Base-by-base conservation (phyloP, 2,329 filamentous ascomycete species). In the Cytospora schulzeri region DNA sequence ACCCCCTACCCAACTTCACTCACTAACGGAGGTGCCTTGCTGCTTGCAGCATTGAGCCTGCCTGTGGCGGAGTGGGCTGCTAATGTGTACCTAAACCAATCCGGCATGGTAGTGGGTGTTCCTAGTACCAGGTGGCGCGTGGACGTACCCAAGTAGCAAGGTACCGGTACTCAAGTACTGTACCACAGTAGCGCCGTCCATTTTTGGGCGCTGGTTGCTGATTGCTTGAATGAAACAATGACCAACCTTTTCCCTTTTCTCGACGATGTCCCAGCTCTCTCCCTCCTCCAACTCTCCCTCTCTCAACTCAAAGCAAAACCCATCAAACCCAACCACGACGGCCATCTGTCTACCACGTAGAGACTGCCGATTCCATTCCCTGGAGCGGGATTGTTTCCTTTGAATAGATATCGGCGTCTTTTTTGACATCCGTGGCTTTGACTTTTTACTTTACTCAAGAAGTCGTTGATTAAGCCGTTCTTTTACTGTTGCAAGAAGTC, bases 281-380 rank as follows among this genome's bases (percentile, higher is more conserved):
- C 73, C 70, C 72, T 54, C 58, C 61, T 54, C 60, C 50, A 45
- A 28, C 64, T 57, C 62, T 59, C 35, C 59, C 50, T 59, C 53
- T 52, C 41, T 52, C 31, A 35, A 72, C 74, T 72, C 71, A 70
- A 55, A 72, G 74, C 72, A 71, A 70, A 55, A 22, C 45, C 45
- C 64, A 67, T 69, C 72, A 48, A 73, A 64, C 65, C 45, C 52
- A 56, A 56, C 60, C 58, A 24, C 52, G 52, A 62, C 60, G 53
- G 55, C 45, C 60, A 62, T 62, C 60, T 33, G 52, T 62, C 60
- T 51, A 56, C 52, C 60, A 62, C 60, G 60, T 62, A 62, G 60
- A 62, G 60, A 62, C 60, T 62, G 22, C 55, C 60, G 48, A 51
- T 53, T 62, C 60, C 52, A 56, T 56, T 31, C 54, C 50, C 41